phyloP scores from a whole-genome alignment of 2,329 filamentous ascomycete species.

The Fusarium coicis region DNA sequence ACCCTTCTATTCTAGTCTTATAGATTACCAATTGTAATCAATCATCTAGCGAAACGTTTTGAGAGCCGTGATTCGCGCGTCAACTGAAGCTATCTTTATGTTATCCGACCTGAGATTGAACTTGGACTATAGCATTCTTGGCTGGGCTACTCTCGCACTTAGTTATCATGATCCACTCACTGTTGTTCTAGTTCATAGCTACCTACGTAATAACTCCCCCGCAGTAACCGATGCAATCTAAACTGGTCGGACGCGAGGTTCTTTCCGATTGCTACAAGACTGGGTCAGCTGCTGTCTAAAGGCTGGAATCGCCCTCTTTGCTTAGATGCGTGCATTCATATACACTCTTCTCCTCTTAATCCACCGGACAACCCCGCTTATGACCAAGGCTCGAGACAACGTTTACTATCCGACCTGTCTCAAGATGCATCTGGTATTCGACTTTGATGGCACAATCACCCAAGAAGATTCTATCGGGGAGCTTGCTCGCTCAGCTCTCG shows the following conservation, averaged over 20 bases:
- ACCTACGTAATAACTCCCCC: constrained; percentile 40
- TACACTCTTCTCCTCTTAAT: constrained; percentile 2
- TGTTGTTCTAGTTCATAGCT: constrained; percentile 22
- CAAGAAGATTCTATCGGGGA: constrained; percentile 62
- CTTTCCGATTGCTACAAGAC: neutral
- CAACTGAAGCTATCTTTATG: neutral
- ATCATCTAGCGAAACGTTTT: constrained; percentile 16
- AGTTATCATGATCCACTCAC: constrained; percentile 30
- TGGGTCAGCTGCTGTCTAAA: constrained; percentile 11
- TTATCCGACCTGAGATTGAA: neutral
- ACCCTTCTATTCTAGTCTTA: constrained; percentile 38
- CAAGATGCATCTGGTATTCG: constrained; percentile 61
- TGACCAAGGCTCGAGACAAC: neutral
- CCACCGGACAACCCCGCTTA: neutral
- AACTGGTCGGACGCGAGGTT: constrained; percentile 12
- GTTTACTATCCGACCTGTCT: neutral
- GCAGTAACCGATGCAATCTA: constrained; percentile 23
- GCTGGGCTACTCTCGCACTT: constrained; percentile 4
- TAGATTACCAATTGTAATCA: constrained; percentile 34
- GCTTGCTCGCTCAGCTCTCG: constrained; percentile 58
- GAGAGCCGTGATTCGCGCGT: neutral
- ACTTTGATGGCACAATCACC: constrained; percentile 71
- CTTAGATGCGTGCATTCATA: constrained; percentile 18
- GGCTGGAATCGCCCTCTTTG: neutral
- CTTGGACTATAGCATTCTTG: neutral